Base-by-base conservation (phyloP, 225 moss, liverwort and hornwort genomes). In the Bryum argenteum region DNA sequence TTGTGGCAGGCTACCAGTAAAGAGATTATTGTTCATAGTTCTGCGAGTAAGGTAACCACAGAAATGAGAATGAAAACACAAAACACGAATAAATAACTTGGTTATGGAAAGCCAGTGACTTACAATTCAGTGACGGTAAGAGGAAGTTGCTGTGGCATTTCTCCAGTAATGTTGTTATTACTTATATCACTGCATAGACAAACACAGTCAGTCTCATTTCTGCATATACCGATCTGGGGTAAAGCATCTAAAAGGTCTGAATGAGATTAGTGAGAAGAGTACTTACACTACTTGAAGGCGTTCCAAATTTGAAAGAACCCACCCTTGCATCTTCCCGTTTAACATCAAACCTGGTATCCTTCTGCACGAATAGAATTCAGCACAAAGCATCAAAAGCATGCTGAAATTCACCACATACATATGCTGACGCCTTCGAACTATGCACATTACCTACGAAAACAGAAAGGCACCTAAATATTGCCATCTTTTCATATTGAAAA, bases 161-260 rank as follows among this genome's bases (percentile, higher is more conserved):
- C 75, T 54, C 82, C 84, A 59, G 77, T 67, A 61, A 88, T 39
- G 38, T 88, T 82, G 75, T 88, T 88, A 65, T 77, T 70, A 72
- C 84, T 84, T 45, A 88, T 43, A 8, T 88, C 84, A 17, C 88
- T 88, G 82, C 55, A 53, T 26, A 14, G 0, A 26, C 15, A 57
- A 43, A 14, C 26, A 37, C 10, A 16, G 23, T 22, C 11, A 69
- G 65, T 10, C 16, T 43, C 17, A 21, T 28, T 28, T n/a, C 5
- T 28, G 28, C 28, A 28, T 28, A 28, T 5, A 28, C 2, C 5
- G 28, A 28, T 28, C 28, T 28, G 28, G 28, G 5, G 2, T n/a
- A n/a, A n/a, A n/a, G n/a, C n/a, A n/a, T n/a, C n/a, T n/a, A n/a
- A n/a, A n/a, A n/a, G n/a, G n/a, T n/a, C n/a, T n/a, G n/a, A n/a